A percentile compares a stretch with the other conserved stretches of the same genome.
Evolutionary conservation across 495 filamentous ascomycete species (phyloP).

Genomic region (Pyrenula massariospora): DNA sequence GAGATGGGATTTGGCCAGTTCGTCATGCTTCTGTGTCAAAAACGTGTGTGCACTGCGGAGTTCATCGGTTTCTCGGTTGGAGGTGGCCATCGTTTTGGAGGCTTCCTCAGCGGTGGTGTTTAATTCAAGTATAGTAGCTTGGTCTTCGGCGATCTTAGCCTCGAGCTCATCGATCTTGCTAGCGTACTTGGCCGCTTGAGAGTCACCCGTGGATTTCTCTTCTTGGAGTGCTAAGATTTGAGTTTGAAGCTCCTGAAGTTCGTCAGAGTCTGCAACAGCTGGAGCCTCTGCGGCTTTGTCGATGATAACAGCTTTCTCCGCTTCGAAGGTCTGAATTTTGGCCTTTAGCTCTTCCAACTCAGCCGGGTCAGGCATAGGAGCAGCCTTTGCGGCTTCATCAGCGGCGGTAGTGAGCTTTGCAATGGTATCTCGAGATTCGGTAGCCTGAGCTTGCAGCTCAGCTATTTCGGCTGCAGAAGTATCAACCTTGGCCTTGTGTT

Average conservation of each 20-base stretch:
- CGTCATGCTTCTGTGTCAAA: slow-evolving; percentile 17
- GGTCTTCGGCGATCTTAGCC: neutral
- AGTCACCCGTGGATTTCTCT: neutral
- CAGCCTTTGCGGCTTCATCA: neutral
- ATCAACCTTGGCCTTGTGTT: neutral
- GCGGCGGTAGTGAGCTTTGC: neutral
- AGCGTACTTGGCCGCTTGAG: neutral
- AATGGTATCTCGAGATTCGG: neutral
- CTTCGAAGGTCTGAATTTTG: neutral
- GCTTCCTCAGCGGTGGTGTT: neutral
- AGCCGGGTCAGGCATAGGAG: neutral
- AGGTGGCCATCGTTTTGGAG: neutral
- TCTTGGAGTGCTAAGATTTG: neutral
- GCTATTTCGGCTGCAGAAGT: neutral
- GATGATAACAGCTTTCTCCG: neutral
- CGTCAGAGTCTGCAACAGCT: neutral
- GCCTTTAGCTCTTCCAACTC: neutral
- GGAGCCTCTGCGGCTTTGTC: too few species aligned
- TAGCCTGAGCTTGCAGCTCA: neutral
- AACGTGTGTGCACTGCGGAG: neutral
- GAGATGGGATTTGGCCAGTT: slow-evolving; percentile 28
- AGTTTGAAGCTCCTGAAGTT: neutral
- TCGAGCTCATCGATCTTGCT: neutral
- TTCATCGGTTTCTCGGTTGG: neutral
- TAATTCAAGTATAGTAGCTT: neutral